Base-by-base conservation (phyloP, 352 stramenopile genomes). In the Phytopythium vexans region DNA sequence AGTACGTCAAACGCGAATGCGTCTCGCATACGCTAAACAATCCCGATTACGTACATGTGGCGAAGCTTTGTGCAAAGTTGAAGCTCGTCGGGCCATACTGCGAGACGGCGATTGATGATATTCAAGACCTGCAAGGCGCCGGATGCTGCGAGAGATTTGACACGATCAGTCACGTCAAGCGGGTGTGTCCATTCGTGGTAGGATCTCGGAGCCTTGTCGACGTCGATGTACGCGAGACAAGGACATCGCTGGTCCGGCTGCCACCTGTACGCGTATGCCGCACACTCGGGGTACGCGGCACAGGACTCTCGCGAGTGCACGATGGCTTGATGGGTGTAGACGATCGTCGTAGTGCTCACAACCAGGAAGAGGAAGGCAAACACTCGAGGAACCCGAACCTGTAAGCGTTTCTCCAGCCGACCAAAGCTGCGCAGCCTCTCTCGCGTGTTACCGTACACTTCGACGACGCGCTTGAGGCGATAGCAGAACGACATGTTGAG, bases 401-500 rank as follows among this genome's bases (percentile, higher is more conserved):
- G 41, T 0, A 27, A 27, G 21, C 21, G 21, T 27, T 27, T 27
- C 21, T 27, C 21, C 21, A 27, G 21, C 21, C 21, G 21, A 27
- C 21, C 21, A 27, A 27, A 6, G 12, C 12, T 35, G 8, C 14
- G 31, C 36, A 16, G n/a, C 21, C 38, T 15, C 27, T 11, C 8
- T 2, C 38, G 36, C 32, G 38, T 33, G 9, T 47, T 8, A 39
- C 49, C 39, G 12, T 47, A 38, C 6, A 48, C 31, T 11, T 60
- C 55, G 11, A 68, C 51, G 3, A 74, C 31, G 39, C 54, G 57
- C 2, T 46, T 54, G 11, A 69, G 39, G 8, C 62, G 58, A 36
- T 68, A 63, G 40, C 48, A 42, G 40, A 64, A 74, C 0, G 48
- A 63, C 6, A 60, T 49, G 14, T 66, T 65, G 47, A 72, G 65